These are phyloP conservation scores for Puccinia novopanici DNA, from an alignment of 1,284 basidiomycete species.

Conservation along the genomic window DNA sequence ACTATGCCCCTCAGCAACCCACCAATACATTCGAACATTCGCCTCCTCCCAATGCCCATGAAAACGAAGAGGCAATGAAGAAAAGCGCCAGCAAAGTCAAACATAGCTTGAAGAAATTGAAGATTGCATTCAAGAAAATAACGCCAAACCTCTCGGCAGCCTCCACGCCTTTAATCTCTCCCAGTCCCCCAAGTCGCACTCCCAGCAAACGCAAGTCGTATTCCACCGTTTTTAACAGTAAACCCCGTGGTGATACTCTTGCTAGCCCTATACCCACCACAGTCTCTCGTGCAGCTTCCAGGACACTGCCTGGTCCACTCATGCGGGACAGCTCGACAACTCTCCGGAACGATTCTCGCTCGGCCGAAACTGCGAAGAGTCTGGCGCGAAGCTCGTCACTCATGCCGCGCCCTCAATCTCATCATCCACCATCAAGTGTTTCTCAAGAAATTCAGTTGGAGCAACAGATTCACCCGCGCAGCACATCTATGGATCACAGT, in stretches of 20 bases:
- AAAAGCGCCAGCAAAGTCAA: constrained; percentile 36
- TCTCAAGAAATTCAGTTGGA: not conserved
- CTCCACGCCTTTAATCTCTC: not conserved
- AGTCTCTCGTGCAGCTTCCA: constrained; percentile 43
- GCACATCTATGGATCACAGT: constrained; percentile 39
- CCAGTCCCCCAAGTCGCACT: not conserved
- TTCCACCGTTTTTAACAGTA: constrained; percentile 16
- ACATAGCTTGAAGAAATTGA: constrained; percentile 47
- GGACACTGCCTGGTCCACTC: constrained; percentile 27
- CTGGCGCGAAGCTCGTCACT: constrained; percentile 3
- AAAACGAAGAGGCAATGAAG: constrained; percentile 20
- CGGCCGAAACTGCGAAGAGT: constrained; percentile 18
- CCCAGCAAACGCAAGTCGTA: constrained; percentile 31
- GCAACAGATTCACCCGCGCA: constrained; percentile 4
- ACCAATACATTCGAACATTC: not conserved
- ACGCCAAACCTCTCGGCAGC: constrained; percentile 32
- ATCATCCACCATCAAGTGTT: not conserved
- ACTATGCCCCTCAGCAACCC: constrained; percentile 12
- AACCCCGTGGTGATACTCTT: not conserved
- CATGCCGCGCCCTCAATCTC: constrained; percentile 29
- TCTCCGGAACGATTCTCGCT: constrained; percentile 2
- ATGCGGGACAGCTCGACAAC: constrained; percentile 17
- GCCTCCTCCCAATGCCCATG: not conserved
- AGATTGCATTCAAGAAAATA: constrained; percentile 48
- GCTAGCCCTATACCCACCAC: constrained; percentile 2